These are phyloP conservation scores for Aspergillus candidus DNA, from an alignment of 2,329 filamentous ascomycete species.

Conservation along the genomic window DNA sequence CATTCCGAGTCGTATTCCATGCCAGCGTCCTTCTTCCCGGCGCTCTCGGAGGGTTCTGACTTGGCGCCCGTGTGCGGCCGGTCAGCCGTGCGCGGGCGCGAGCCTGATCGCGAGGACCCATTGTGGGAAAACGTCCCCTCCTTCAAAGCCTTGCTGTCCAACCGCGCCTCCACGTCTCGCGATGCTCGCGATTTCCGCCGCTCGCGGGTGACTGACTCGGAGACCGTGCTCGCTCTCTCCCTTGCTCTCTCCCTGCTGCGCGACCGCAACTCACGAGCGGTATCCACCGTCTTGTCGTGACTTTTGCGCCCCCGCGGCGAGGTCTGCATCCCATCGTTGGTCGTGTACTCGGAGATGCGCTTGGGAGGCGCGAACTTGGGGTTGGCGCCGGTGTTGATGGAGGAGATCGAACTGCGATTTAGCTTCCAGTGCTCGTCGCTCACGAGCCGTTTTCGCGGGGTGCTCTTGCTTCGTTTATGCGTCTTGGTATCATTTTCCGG, in stretches of 20 bases:
- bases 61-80: conserved; percentile 18
- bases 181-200: conserved; percentile 18
- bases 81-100: conserved; percentile 18
- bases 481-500: conserved; percentile 24
- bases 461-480: conserved; percentile 45
- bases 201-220: conserved; percentile 21
- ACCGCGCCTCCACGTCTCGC: conserved; percentile 16
- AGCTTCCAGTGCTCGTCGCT: conserved; percentile 82
- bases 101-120: conserved; percentile 15
- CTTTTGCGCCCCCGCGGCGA: conserved; percentile 21
- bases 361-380: conserved; percentile 39
- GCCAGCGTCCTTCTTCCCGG: conserved; percentile 22
- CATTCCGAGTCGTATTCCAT: conserved; percentile 30
- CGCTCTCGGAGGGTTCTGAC: conserved; percentile 18
- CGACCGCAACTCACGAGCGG: conserved; percentile 18
- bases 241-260: conserved; percentile 25
- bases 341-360: conserved; percentile 38
- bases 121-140: conserved; percentile 12
- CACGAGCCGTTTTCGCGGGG: conserved; percentile 85
- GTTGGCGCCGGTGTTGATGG: conserved; percentile 35
- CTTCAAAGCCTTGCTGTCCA: conserved; percentile 16
- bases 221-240: conserved; percentile 21
- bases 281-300: conserved; percentile 22
- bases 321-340: conserved; percentile 23
- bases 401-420: conserved; percentile 37